Percentiles rank a stretch among this genome's conserved stretches.
Conservation (phyloP, 495 filamentous ascomycete species). For the Hypoxylon lenormandii region DNA sequence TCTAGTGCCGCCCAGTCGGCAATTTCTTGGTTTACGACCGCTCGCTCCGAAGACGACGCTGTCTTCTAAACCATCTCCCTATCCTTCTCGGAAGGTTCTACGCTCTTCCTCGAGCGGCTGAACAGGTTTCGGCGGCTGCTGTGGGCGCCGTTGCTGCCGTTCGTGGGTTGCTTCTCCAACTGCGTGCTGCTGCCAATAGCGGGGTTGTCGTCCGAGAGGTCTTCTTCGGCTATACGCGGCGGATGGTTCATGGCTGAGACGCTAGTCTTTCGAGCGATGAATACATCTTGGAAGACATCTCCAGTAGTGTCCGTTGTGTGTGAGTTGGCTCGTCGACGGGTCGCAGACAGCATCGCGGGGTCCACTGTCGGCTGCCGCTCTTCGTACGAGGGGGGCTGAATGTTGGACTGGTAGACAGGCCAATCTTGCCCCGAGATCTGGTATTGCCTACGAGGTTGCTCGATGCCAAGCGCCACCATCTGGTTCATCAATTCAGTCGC, state of each 20-base stretch:
- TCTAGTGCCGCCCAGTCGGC: no score
- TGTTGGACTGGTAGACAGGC: conserved; percentile 62
- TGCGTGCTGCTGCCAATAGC: conserved; percentile 19
- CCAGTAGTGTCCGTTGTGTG: conserved; percentile 32
- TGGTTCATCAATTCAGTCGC: conserved; percentile 91
- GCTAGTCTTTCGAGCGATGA: conserved; percentile 40
- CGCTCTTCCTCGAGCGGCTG: conserved; percentile 24
- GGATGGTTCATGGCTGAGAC: conserved; percentile 35
- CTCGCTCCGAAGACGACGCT: neutral
- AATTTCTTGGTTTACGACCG: no score
- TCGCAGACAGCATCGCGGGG: conserved; percentile 42
- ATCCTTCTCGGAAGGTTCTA: conserved; percentile 33
- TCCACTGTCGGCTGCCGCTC: conserved; percentile 36
- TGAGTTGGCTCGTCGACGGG: conserved; percentile 48
- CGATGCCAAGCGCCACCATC: conserved; percentile 84
- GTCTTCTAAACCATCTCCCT: conserved; percentile 43
- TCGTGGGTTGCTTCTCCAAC: conserved; percentile 32
- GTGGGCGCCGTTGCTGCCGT: conserved; percentile 28
- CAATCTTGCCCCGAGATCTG: conserved; percentile 69
- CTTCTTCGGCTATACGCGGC: conserved; percentile 46
- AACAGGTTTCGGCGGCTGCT: conserved; percentile 35
- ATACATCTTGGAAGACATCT: conserved; percentile 51
- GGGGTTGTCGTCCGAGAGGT: conserved; percentile 19
- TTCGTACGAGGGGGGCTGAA: conserved; percentile 52
- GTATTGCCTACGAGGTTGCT: conserved; percentile 82